Percentiles rank a stretch among this genome's conserved stretches.
These are phyloP conservation scores for Taphrina wiesneri DNA, from an alignment of 1,139 yeast genomes.

Conservation along the genomic window DNA sequence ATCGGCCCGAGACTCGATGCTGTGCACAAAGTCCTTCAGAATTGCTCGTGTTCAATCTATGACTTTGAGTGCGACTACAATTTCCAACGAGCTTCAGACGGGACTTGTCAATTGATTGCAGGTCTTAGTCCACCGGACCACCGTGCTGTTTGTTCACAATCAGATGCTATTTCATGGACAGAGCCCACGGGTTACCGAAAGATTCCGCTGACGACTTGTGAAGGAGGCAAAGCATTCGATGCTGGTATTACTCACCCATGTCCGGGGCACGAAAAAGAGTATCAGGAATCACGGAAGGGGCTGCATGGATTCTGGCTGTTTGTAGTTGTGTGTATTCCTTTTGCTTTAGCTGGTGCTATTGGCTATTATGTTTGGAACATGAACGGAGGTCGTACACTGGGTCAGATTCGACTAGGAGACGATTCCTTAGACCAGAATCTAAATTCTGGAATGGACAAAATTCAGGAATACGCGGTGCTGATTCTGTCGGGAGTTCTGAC, in stretches of 20 bases:
- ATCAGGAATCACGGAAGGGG: constrained; percentile 60
- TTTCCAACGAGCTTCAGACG: constrained; percentile 66
- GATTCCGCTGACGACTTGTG: constrained; percentile 71
- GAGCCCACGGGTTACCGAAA: constrained; percentile 80
- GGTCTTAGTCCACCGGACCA: constrained; percentile 72
- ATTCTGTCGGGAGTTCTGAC: constrained; percentile 46
- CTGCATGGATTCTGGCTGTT: constrained; percentile 57
- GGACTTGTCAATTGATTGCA: constrained; percentile 77
- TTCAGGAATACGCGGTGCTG: constrained; percentile 40
- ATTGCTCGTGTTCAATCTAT: constrained; percentile 80
- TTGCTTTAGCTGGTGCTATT: constrained; percentile 57
- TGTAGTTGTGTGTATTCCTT: constrained; percentile 59
- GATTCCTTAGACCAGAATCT: constrained; percentile 51
- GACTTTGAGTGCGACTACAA: constrained; percentile 96
- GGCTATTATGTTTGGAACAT: constrained; percentile 76
- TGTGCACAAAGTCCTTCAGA: constrained; percentile 60
- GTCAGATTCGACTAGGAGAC: constrained; percentile 82
- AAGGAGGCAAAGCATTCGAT: constrained; percentile 70
- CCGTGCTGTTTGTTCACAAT: constrained; percentile 61
- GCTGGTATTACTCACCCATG: constrained; percentile 69
- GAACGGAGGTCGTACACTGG: constrained; percentile 76
- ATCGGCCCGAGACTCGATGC: constrained; percentile 68
- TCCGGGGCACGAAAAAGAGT: constrained; percentile 80
- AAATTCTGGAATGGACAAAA: constrained; percentile 32
- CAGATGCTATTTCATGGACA: constrained; percentile 64